Conservation (phyloP, 495 filamentous ascomycete species). For the Hypoxylon lienhwacheense region DNA sequence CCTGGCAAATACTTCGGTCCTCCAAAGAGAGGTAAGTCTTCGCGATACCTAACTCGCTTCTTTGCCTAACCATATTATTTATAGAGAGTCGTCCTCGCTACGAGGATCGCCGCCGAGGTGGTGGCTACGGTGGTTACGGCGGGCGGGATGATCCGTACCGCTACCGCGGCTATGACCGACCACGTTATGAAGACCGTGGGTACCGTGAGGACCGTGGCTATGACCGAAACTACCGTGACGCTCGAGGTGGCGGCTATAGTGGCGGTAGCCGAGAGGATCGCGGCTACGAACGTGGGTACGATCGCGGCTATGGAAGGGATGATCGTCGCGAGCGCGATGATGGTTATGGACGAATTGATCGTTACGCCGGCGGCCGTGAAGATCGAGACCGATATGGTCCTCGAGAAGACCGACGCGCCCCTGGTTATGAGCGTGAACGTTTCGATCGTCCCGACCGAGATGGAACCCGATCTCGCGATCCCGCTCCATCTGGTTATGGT, state of each 20-base stretch:
- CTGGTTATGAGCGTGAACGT: conserved; percentile 57
- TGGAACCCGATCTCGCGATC: conserved; percentile 51
- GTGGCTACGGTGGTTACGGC: conserved; percentile 55
- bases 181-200: conserved; percentile 49
- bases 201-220: conserved; percentile 52
- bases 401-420: conserved; percentile 54
- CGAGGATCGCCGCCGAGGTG: conserved; percentile 55
- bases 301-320: conserved; percentile 63
- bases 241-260: conserved; percentile 56
- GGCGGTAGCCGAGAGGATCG: conserved; percentile 36
- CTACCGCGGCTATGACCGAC: conserved; percentile 52
- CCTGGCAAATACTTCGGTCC: conserved; percentile 99
- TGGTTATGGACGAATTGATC: conserved; percentile 46
- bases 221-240: conserved; percentile 55
- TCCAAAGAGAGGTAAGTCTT: conserved; percentile 86
- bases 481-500: conserved; percentile 55
- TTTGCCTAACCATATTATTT: conserved; percentile 1
- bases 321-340: conserved; percentile 60
- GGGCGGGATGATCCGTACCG: conserved; percentile 62
- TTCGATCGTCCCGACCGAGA: conserved; percentile 57
- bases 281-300: conserved; percentile 54
- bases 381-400: conserved; percentile 46
- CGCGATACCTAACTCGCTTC: conserved; percentile 1
- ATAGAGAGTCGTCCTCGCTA: conserved; percentile 37
- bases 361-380: conserved; percentile 48